Evolutionary conservation across 2,329 filamentous ascomycete genomes (phyloP), one percentile per base, ranked within the genome.

Genomic region (Aspergillus puulaauensis): DNA sequence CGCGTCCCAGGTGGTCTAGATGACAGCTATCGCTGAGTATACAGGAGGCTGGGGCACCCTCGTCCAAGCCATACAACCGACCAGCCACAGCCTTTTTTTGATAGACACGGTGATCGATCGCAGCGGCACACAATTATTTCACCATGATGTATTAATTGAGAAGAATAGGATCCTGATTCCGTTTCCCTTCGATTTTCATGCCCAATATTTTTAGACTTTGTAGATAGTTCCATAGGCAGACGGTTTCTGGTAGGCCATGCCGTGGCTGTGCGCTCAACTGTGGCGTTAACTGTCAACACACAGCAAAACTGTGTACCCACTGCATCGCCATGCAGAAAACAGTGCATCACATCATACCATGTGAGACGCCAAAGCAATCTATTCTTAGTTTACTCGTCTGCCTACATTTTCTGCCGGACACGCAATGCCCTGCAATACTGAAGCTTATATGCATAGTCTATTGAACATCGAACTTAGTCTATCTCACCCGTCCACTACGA

Each of bases 31-130:
- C 58, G 27, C 53, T 11, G 23, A 56, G 47, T 56, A 56, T 51
- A 56, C 63, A 59, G 63, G 63, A 65, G 63, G 63, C 63, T 65
- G 63, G 63, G 60, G 48, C 54, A 57, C 47, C 46, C 50, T 55
- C 27, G 41, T 35, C 47, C 49, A 55, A 27, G 44, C 33, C 23
- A 51, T 9, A n/a, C 15, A 23, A 40, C 6, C 17, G 44, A 54
- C 60, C 63, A 64, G 63, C 63, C 63, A 62, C 62, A 45, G 48
- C 47, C 58, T 63, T 64, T 56, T 56, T 46, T 48, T 46, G 47
- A 44, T 37, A 37, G 43, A 35, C 41, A 27, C 33, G 37, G 49
- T 21, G 44, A 39, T 48, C 11, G 40, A 56, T 55, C 45, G 15
- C 52, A 48, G 37, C 58, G 27, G 27, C 33, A 62, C 60, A 51